Base-by-base conservation (phyloP, 306 rosid species). In the Myrica gale region DNA sequence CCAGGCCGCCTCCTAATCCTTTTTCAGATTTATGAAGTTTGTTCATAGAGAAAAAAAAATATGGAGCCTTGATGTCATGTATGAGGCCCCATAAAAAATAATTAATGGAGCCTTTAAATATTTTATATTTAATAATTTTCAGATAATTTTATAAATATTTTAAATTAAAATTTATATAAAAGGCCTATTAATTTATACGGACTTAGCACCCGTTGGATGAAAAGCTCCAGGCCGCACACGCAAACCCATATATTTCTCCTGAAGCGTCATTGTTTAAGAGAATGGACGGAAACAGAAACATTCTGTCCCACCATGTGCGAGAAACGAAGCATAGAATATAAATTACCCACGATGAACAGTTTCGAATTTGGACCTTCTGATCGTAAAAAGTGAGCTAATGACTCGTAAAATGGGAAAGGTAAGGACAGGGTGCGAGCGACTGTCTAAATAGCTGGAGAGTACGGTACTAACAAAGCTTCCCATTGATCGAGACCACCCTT, bases 401-500 rank as follows among this genome's bases (percentile, higher is more conserved):
- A 63, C 60, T 60, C 26, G 73, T 74, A 69, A 73, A 76, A 68
- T 44, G 45, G 74, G 12, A 69, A 75, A 67, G 55, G 62, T 60
- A 82, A 85, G 74, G 84, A 82, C 84, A 72, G 8, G 47, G 13
- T 46, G 16, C 16, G 32, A 26, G 37, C 52, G 79, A 69, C 78
- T 79, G 77, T 50, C 19, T 5, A 47, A 62, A 63, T 39, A 32
- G 37, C 37, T 32, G 16, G 60, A 69, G 23, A 66, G 46, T 57
- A 69, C 56, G 69, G 87, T 79, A 85, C 78, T 69, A 77, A 74
- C 84, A 85, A 82, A 78, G 52, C 84, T 78, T 83, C 87, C 85
- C 93, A 78, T 69, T 80, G 86, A 78, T 90, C 96, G 92, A 90
- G 92, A 83, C 80, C 80, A 76, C 78, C 78, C 74, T 78, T 76